These are phyloP conservation scores for Termitomyces sp. DNA, from an alignment of 768 basidiomycete species.

Conservation along the genomic window DNA sequence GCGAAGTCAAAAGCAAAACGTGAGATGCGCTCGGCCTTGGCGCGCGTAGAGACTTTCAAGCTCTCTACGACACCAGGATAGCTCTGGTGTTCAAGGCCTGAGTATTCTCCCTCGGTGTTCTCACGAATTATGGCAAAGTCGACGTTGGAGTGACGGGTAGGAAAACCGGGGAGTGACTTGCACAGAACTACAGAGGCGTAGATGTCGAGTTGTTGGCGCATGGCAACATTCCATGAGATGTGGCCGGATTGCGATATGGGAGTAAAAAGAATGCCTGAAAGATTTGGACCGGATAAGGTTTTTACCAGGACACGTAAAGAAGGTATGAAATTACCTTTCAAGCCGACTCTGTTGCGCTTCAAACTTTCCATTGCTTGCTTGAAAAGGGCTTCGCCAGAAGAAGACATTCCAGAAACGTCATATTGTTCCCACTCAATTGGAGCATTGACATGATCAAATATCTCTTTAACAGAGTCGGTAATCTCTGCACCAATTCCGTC, in stretches of 20 bases:
- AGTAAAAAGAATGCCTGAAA: conserved; percentile 92
- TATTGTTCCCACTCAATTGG: conserved; percentile 99
- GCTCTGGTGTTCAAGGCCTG: conserved; percentile 95
- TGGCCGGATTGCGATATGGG: conserved; percentile 95
- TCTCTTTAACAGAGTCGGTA: conserved; percentile 97
- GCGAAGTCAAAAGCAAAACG: conserved; percentile 99
- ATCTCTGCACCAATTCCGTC: conserved; percentile 98
- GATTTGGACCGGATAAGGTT: background rate
- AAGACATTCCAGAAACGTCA: conserved; percentile 94
- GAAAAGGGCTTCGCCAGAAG: conserved; percentile 91
- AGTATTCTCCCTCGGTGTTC: conserved; percentile 99
- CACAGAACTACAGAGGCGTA: conserved; percentile 98
- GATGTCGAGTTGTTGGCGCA: conserved; percentile 99
- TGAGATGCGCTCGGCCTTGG: conserved; percentile 93
- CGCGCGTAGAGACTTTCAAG: conserved; percentile 93
- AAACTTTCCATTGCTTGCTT: conserved; percentile 97
- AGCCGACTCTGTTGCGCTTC: conserved; percentile 94
- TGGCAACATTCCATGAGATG: conserved; percentile 99
- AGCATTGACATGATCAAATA: conserved; percentile 95
- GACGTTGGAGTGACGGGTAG: conserved; percentile 93
- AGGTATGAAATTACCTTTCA: conserved; percentile 71
- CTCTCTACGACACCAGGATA: conserved; percentile 98
- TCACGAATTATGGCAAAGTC: conserved; percentile 99
- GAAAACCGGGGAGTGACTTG: conserved; percentile 95
- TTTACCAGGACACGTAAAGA: background rate